phyloP scores from a whole-genome alignment of 495 filamentous ascomycete genomes.

The Chaetomidium leptoderma region DNA sequence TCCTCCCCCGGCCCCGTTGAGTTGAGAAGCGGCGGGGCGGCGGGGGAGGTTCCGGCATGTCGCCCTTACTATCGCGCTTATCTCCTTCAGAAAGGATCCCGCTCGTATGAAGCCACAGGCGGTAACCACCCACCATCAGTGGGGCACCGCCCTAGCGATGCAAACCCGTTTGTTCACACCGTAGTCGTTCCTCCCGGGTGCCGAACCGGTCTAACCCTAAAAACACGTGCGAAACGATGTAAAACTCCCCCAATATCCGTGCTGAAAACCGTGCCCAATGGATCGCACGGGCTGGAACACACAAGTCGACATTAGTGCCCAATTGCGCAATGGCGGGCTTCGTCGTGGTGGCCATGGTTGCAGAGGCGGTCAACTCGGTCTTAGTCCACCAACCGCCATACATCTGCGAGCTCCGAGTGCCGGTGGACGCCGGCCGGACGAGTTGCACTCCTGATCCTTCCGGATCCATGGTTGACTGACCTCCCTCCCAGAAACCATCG shows the following conservation, averaged over 20 bases:
- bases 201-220: not conserved
- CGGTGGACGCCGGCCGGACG: not conserved
- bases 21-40: no score
- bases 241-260: no score
- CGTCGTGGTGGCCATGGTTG: not conserved
- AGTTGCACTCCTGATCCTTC: not conserved
- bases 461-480: not conserved
- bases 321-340: not conserved
- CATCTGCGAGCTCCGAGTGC: not conserved
- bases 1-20: not conserved
- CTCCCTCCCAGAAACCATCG: not conserved
- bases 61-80: conserved; percentile 54
- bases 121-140: not conserved
- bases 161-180: conserved; percentile 21
- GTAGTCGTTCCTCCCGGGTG: not conserved
- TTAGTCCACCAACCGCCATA: not conserved
- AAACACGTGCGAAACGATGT: not conserved
- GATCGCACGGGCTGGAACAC: no score
- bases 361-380: not conserved
- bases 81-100: conserved; percentile 54
- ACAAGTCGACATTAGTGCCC: no score
- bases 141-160: conserved; percentile 10
- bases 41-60: conserved; percentile 36
- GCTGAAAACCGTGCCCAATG: no score
- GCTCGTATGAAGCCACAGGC: not conserved